phyloP scores from a whole-genome alignment of 345 rosid genomes.

The Eucalyptus dawsonii region DNA sequence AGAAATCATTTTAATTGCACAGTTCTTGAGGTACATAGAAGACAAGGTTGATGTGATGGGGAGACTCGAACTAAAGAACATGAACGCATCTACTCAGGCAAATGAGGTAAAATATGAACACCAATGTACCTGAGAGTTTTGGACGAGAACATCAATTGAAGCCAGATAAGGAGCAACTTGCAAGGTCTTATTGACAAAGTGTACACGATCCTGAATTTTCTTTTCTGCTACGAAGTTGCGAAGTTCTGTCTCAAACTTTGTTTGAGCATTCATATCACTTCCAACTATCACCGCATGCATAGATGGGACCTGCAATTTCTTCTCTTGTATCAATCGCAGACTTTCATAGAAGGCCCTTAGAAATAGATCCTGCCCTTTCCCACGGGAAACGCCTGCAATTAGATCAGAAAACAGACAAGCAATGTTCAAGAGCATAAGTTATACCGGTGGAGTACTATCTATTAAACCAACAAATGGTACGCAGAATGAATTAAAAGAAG shows the following conservation, averaged over 20 bases:
- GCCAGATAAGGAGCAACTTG: constrained; percentile 74
- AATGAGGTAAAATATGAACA: neutral
- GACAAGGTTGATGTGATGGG: neutral
- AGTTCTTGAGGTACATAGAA: neutral
- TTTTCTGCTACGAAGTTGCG: constrained; percentile 38
- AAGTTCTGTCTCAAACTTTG: constrained; percentile 76
- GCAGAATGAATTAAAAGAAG: neutral
- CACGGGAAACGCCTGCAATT: constrained; percentile 75
- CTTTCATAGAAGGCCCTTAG: constrained; percentile 59
- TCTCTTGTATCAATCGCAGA: constrained; percentile 44
- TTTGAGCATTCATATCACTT: constrained; percentile 74
- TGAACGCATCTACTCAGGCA: neutral
- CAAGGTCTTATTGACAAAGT: constrained; percentile 73
- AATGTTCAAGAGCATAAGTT: neutral
- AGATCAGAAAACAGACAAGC: neutral
- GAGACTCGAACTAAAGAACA: neutral
- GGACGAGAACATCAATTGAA: constrained; percentile 75
- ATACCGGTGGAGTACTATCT: neutral
- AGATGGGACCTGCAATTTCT: constrained; percentile 44
- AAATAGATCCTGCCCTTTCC: constrained; percentile 85
- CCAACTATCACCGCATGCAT: constrained; percentile 85
- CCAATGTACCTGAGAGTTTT: constrained; percentile 59
- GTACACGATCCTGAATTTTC: constrained; percentile 49
- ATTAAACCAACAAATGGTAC: neutral
- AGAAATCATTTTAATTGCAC: neutral